Percentiles rank a stretch among this genome's conserved stretches.
Conservation (phyloP, 169 alveolate species). For the Plasmodium relictum region DNA sequence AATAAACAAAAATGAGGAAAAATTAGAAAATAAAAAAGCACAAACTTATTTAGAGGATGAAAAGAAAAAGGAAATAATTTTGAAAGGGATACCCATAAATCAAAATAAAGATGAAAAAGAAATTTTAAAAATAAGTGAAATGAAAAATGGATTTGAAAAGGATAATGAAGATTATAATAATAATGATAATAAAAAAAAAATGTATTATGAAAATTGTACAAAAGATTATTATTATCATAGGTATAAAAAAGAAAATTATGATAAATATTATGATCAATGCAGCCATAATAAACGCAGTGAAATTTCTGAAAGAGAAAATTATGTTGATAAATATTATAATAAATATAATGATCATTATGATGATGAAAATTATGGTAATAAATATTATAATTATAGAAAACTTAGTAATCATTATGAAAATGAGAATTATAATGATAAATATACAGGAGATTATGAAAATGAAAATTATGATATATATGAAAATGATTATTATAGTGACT, state of each 20-base stretch:
- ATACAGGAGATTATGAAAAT: not conserved
- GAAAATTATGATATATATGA: not conserved
- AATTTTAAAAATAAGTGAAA: not conserved
- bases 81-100: too few relatives aligned
- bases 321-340: not conserved
- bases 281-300: not conserved
- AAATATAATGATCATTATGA: not conserved
- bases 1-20: not conserved
- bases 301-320: not conserved
- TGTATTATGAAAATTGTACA: not conserved
- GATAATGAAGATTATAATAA: not conserved
- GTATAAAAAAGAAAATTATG: not conserved
- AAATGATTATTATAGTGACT: slow-evolving; percentile 27
- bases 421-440: not conserved
- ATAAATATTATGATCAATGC: not conserved
- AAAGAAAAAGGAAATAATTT: not conserved
- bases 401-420: not conserved
- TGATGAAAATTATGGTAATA: not conserved
- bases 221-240: not conserved
- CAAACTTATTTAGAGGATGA: not conserved
- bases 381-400: not conserved
- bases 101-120: too few relatives aligned
- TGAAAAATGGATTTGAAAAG: not conserved
- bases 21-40: not conserved
- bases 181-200: not conserved